Percentiles rank a stretch among this genome's conserved stretches.
phyloP scores from a whole-genome alignment of 345 rosid species.

The Eucalyptus cloeziana region DNA sequence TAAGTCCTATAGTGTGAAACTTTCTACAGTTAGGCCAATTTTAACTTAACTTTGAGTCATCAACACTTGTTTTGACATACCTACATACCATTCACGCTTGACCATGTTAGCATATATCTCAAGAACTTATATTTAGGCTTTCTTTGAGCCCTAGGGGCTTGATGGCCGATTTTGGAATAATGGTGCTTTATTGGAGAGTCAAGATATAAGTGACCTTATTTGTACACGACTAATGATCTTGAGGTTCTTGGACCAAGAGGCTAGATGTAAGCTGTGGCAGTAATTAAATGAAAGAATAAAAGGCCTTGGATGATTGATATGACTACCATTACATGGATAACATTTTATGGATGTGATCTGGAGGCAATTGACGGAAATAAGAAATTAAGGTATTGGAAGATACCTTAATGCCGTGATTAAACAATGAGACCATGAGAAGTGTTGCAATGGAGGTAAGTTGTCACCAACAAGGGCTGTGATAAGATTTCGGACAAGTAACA shows the following conservation, averaged over 20 bases:
- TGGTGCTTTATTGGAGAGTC: not conserved
- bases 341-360: not conserved
- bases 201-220: not conserved
- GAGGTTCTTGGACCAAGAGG: not conserved
- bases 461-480: not conserved
- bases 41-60: not conserved
- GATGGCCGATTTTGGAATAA: not conserved
- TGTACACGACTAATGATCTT: not conserved
- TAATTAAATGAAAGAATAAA: not conserved
- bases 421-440: not conserved
- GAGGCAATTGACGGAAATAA: not conserved
- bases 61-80: not conserved
- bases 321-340: not conserved
- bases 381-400: not conserved
- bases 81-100: not conserved
- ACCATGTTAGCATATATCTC: not conserved
- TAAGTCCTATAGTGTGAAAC: not conserved
- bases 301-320: not conserved
- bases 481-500: not conserved
- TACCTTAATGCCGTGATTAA: not conserved
- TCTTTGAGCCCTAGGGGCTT: not conserved
- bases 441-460: not conserved
- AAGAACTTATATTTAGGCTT: not conserved
- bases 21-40: not conserved
- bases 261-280: not conserved